These are phyloP conservation scores for Aspergillus unguis DNA, from an alignment of 2,329 filamentous ascomycete genomes.

Conservation along the genomic window DNA sequence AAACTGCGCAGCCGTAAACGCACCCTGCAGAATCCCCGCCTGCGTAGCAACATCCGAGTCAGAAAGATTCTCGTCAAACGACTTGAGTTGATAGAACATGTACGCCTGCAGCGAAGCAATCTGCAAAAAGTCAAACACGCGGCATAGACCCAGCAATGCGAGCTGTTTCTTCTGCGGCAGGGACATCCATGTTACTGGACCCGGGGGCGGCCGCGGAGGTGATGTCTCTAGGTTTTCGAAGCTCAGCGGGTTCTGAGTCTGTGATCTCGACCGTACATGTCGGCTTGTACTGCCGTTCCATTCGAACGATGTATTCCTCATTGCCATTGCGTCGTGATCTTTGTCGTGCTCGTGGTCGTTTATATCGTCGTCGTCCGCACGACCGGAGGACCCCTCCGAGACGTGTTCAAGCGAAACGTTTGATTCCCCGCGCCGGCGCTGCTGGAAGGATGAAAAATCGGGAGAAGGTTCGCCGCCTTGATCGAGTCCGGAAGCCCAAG, in stretches of 20 bases:
- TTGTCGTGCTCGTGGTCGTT: too few relatives aligned
- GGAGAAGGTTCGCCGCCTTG: conserved; percentile 28
- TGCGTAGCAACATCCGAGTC: conserved; percentile 67
- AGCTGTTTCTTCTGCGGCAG: conserved; percentile 39
- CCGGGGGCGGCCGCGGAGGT: conserved; percentile 20
- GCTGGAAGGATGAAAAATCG: conserved; percentile 15
- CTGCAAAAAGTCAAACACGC: conserved; percentile 42
- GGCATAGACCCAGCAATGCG: conserved; percentile 36
- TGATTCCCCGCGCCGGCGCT: conserved; percentile 34
- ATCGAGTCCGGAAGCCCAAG: conserved; percentile 35
- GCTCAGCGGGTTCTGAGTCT: conserved; percentile 24
- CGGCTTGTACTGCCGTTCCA: conserved; percentile 14
- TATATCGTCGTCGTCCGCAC: conserved; percentile 19
- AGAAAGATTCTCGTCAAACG: conserved; percentile 59
- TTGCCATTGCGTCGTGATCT: conserved; percentile 21
- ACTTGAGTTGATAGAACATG: conserved; percentile 81
- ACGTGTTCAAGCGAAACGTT: conserved; percentile 31
- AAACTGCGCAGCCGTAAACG: conserved; percentile 77
- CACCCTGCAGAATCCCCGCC: conserved; percentile 70
- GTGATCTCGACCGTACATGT: conserved; percentile 32
- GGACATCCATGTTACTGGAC: conserved; percentile 40
- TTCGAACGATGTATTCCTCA: conserved; percentile 33
- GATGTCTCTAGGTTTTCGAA: conserved; percentile 19
- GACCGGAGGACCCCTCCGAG: conserved; percentile 28
- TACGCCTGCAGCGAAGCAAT: conserved; percentile 55